Evolutionary conservation across 108 stramenopile genomes (phyloP).

Genomic region (Chaetoceros tenuissimus): DNA sequence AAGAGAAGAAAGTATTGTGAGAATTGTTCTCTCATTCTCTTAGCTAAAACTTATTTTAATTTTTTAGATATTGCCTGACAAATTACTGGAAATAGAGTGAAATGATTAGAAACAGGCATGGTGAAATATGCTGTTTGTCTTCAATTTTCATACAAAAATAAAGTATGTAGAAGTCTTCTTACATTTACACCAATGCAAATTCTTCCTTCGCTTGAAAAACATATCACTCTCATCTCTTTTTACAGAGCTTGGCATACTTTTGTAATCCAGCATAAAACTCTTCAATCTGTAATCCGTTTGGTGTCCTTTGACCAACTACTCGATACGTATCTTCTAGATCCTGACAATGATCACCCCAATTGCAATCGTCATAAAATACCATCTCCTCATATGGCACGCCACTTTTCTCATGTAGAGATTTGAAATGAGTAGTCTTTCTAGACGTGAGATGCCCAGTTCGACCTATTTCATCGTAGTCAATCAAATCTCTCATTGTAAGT

Average conservation of each 20-base stretch:
- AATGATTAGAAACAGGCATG: no score
- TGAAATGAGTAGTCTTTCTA: constrained; percentile 54
- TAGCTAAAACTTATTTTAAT: no score
- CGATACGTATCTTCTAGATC: constrained; percentile 29
- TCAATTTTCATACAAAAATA: no score
- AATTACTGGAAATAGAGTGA: no score
- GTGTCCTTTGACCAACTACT: constrained; percentile 42
- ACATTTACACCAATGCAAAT: no score
- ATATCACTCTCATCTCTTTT: constrained; percentile 2
- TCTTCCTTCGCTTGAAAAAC: no score
- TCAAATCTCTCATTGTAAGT: constrained; percentile 35
- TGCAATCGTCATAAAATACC: constrained; percentile 69
- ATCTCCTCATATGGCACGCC: constrained; percentile 46
- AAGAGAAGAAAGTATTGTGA: no score
- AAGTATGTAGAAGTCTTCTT: no score
- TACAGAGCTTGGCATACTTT: constrained; percentile 12
- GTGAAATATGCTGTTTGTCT: no score
- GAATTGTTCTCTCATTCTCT: no score
- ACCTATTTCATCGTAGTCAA: constrained; percentile 46
- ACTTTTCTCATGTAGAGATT: constrained; percentile 33
- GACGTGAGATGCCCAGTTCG: constrained; percentile 35
- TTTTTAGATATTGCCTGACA: no score
- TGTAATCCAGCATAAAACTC: constrained; percentile 33
- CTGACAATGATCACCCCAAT: constrained; percentile 65
- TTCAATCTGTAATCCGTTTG: constrained; percentile 30